phyloP scores from a whole-genome alignment of 169 alveolate genomes.

The Plasmodium gaboni region DNA sequence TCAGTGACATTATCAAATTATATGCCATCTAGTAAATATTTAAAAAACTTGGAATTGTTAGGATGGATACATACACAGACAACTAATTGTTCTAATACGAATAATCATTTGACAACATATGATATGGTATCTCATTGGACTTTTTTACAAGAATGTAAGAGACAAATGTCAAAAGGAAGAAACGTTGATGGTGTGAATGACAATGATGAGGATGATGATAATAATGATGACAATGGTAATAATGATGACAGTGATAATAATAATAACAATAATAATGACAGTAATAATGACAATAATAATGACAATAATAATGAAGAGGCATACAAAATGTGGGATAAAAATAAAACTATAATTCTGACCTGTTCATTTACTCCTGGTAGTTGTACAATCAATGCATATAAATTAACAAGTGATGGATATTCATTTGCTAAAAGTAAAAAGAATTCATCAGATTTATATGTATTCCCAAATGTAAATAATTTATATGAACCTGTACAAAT shows the following conservation, averaged over 20 bases:
- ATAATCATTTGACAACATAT: slow-evolving; percentile 80
- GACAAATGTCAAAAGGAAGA: slow-evolving; percentile 20
- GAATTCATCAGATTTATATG: slow-evolving; percentile 77
- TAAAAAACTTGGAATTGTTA: slow-evolving; percentile 95
- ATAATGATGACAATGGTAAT: slow-evolving; percentile 13
- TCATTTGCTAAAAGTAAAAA: slow-evolving; percentile 93
- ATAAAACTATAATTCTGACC: slow-evolving; percentile 81
- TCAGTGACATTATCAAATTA: slow-evolving; percentile 92
- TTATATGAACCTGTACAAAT: slow-evolving; percentile 94
- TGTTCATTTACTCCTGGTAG: slow-evolving; percentile 98
- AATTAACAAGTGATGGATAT: slow-evolving; percentile 94
- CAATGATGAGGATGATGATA: slow-evolving; percentile 8
- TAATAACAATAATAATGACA: not conserved
- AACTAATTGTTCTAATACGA: slow-evolving; percentile 88
- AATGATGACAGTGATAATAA: not conserved
- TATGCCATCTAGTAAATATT: slow-evolving; percentile 94
- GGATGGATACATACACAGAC: slow-evolving; percentile 99
- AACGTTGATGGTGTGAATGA: not conserved
- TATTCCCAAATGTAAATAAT: slow-evolving; percentile 51
- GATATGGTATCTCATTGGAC: slow-evolving; percentile 77
- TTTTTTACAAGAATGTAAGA: slow-evolving; percentile 66
- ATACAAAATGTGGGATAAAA: slow-evolving; percentile 61
- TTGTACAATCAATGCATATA: slow-evolving; percentile 96
- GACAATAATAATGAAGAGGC: slow-evolving; percentile 21
- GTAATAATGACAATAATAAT: slow-evolving; percentile 7